These are phyloP conservation scores for Kodamaea ohmeri DNA, from an alignment of 1,139 yeast genomes.

Conservation along the genomic window DNA sequence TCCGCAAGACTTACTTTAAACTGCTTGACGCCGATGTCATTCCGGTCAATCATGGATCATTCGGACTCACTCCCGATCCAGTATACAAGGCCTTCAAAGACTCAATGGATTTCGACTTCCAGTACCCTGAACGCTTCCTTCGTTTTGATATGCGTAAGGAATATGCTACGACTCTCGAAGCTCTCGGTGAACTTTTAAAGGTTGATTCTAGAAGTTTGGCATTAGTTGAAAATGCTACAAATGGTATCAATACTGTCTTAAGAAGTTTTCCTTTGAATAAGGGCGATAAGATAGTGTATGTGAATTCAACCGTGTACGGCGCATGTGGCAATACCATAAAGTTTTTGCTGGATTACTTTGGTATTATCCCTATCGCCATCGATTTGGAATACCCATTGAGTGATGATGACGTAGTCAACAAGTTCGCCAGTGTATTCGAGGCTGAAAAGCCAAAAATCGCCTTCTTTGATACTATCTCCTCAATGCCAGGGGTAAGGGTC, in stretches of 20 bases:
- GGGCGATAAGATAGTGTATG: constrained; percentile 52
- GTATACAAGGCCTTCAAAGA: constrained; percentile 29
- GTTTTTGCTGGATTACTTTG: constrained; percentile 42
- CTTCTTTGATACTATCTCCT: constrained; percentile 59
- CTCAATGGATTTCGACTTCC: constrained; percentile 26
- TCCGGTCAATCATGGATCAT: constrained; percentile 57
- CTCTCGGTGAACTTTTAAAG: constrained; percentile 39
- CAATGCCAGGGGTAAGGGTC: constrained; percentile 60
- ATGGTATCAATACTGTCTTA: constrained; percentile 58
- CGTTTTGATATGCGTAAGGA: constrained; percentile 21
- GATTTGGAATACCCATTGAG: constrained; percentile 48
- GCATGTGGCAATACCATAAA: constrained; percentile 55
- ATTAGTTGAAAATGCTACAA: constrained; percentile 57
- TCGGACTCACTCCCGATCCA: constrained; percentile 46
- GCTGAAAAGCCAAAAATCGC: constrained; percentile 33
- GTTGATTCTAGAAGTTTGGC: constrained; percentile 47
- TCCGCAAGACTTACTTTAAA: constrained; percentile 47
- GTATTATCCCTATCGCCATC: constrained; percentile 45
- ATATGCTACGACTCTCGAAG: constrained; percentile 31
- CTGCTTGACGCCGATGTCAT: constrained; percentile 31
- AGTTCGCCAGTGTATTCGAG: constrained; percentile 33
- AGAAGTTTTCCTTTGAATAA: constrained; percentile 50
- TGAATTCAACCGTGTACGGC: constrained; percentile 54
- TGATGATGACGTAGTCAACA: constrained; percentile 44
- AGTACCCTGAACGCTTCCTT: constrained; percentile 43